Evolutionary conservation across 2,329 filamentous ascomycete species (phyloP).

Genomic region (Coleophoma cylindrospora): DNA sequence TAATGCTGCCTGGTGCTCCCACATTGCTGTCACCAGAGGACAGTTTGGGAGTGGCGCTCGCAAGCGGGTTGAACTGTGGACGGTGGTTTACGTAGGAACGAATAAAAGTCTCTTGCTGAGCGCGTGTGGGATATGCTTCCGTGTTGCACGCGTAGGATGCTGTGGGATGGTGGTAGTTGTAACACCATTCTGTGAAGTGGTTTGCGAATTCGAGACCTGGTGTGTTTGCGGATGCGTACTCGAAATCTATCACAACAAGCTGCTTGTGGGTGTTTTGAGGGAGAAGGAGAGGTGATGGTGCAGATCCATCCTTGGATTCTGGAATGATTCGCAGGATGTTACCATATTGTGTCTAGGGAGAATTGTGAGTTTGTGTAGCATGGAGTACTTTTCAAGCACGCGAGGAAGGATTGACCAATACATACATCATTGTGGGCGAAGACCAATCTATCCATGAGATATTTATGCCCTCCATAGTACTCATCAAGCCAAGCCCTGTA

Average conservation of each 20-base stretch:
- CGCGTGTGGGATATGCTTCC: slow-evolving; percentile 66
- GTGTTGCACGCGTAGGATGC: slow-evolving; percentile 64
- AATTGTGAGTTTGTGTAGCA: slow-evolving; percentile 4
- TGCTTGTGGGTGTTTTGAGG: slow-evolving; percentile 94
- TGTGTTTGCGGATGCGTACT: slow-evolving; percentile 88
- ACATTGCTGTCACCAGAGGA: slow-evolving; percentile 16
- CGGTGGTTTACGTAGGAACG: slow-evolving; percentile 81
- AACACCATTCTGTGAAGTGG: slow-evolving; percentile 97
- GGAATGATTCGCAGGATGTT: slow-evolving; percentile 78
- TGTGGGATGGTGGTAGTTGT: slow-evolving; percentile 83
- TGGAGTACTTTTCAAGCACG: background rate
- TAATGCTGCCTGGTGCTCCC: slow-evolving; percentile 15
- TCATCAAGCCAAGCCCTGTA: slow-evolving; percentile 72
- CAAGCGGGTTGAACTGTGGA: slow-evolving; percentile 55
- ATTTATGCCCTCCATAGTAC: slow-evolving; percentile 62
- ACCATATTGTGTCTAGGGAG: slow-evolving; percentile 83
- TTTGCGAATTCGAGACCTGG: slow-evolving; percentile 92
- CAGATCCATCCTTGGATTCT: slow-evolving; percentile 36
- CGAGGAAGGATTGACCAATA: slow-evolving; percentile 6
- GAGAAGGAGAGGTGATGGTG: slow-evolving; percentile 73
- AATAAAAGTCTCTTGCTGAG: slow-evolving; percentile 82
- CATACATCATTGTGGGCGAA: slow-evolving; percentile 98
- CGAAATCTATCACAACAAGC: slow-evolving; percentile 95
- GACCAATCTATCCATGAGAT: slow-evolving; percentile 70
- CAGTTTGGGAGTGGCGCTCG: slow-evolving; percentile 28